Conservation (phyloP, 1,139 yeast genomes). For the Yamadazyma buinensis region DNA sequence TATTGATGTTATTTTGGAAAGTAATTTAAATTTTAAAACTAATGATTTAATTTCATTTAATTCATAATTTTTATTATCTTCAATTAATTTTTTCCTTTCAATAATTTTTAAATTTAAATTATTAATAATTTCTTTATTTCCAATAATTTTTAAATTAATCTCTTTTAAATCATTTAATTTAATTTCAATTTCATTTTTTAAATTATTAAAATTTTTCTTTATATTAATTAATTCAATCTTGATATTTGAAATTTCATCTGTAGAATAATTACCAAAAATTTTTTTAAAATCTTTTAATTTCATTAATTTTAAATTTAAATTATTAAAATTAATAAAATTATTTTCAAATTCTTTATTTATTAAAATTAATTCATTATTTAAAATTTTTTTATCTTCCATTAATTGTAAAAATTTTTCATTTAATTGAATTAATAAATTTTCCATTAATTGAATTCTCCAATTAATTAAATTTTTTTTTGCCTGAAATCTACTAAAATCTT, state of each 20-base stretch:
- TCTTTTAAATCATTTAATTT: conserved; percentile 11
- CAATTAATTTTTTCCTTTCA: conserved; percentile 15
- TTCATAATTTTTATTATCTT: conserved; percentile 22
- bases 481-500: conserved; percentile 47
- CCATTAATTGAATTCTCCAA: conserved; percentile 50
- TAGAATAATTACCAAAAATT: conserved; percentile 17
- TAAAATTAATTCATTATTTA: conserved; percentile 19
- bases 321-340: conserved; percentile 12
- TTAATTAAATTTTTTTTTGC: conserved; percentile 55
- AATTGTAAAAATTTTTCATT: conserved; percentile 24
- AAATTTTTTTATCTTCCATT: conserved; percentile 21
- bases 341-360: conserved; percentile 16
- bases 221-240: conserved; percentile 13
- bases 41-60: conserved; percentile 22
- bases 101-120: conserved; percentile 15
- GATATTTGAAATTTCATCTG: conserved; percentile 15
- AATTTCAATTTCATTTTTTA: conserved; percentile 6
- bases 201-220: conserved; percentile 8
- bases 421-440: conserved; percentile 34
- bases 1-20: conserved; percentile 22
- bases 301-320: conserved; percentile 21
- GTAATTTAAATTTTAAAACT: conserved; percentile 19
- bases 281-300: conserved; percentile 17
- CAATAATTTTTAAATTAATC: conserved; percentile 13
- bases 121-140: conserved; percentile 16